Conservation (phyloP, 176 grass and related monocot genomes). For the Alloteropsis semialata region DNA sequence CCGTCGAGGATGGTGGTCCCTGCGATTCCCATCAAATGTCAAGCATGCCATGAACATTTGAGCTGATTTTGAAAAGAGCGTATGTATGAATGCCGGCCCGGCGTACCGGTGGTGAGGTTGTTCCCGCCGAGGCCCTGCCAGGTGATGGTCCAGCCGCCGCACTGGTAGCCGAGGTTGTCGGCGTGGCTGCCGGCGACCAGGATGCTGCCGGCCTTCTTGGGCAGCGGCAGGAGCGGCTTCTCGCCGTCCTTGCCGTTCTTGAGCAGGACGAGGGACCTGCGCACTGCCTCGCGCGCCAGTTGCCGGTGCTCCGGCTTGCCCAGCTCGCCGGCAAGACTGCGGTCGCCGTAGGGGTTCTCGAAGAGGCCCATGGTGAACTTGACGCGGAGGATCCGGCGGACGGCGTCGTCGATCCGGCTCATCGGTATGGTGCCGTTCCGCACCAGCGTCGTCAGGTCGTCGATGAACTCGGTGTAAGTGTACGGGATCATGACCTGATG, state of each 20-base stretch:
- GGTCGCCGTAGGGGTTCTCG: slow-evolving; percentile 61
- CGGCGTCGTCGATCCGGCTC: slow-evolving; percentile 80
- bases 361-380: slow-evolving; percentile 84
- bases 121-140: slow-evolving; percentile 47
- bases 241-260: neutral
- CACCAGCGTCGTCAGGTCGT: neutral
- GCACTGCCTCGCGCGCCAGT: slow-evolving; percentile 63
- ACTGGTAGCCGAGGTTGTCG: slow-evolving; percentile 66
- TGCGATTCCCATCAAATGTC: neutral
- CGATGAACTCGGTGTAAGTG: neutral
- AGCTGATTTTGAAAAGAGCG: no score
- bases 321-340: slow-evolving; percentile 47
- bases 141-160: slow-evolving; percentile 79
- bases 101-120: neutral
- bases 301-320: slow-evolving; percentile 65
- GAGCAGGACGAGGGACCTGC: slow-evolving; percentile 51
- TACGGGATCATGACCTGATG: neutral
- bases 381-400: slow-evolving; percentile 71
- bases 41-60: no score
- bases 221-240: neutral
- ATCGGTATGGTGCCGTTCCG: neutral
- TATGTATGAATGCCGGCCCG: no score
- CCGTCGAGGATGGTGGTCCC: neutral
- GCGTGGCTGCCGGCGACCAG: slow-evolving; percentile 64
- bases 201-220: slow-evolving; percentile 19